A percentile compares a stretch with the other conserved stretches of the same genome.
phyloP scores from a whole-genome alignment of 768 basidiomycete genomes.

The Lentinula aciculospora region DNA sequence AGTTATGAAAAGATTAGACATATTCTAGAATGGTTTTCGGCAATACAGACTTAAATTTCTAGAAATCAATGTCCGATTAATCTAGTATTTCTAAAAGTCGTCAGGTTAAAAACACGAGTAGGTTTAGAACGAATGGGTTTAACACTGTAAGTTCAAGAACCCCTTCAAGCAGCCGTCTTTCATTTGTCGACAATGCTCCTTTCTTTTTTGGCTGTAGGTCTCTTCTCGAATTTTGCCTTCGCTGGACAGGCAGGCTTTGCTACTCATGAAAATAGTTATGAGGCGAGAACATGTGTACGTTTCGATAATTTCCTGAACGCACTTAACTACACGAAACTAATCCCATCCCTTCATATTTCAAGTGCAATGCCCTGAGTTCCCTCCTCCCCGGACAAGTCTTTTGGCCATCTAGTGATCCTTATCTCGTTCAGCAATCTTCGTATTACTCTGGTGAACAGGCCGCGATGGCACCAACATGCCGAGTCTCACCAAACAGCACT shows the following conservation, averaged over 20 bases:
- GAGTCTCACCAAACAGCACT: slow-evolving; percentile 1
- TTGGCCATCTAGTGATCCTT: neutral
- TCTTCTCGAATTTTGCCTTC: neutral
- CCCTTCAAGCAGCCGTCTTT: too few species aligned
- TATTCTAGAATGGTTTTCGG: too few species aligned
- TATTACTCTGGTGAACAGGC: slow-evolving; percentile 5
- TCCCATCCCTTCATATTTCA: neutral
- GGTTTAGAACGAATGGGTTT: too few species aligned
- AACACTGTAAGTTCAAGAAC: too few species aligned
- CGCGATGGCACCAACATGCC: slow-evolving; percentile 4
- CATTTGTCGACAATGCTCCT: neutral
- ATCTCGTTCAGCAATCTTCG: neutral
- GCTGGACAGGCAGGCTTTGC: neutral
- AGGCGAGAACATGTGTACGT: neutral
- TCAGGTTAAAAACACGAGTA: too few species aligned
- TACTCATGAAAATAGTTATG: neutral
- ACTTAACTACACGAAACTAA: neutral
- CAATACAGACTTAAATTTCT: too few species aligned
- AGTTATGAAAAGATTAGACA: too few species aligned
- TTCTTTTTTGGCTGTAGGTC: neutral
- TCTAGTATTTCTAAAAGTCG: too few species aligned
- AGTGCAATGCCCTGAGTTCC: neutral
- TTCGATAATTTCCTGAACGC: neutral
- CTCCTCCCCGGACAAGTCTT: neutral
- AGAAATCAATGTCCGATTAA: too few species aligned